Conservation (phyloP, 345 rosid species). For the Diplotaxis tenuifolia region DNA sequence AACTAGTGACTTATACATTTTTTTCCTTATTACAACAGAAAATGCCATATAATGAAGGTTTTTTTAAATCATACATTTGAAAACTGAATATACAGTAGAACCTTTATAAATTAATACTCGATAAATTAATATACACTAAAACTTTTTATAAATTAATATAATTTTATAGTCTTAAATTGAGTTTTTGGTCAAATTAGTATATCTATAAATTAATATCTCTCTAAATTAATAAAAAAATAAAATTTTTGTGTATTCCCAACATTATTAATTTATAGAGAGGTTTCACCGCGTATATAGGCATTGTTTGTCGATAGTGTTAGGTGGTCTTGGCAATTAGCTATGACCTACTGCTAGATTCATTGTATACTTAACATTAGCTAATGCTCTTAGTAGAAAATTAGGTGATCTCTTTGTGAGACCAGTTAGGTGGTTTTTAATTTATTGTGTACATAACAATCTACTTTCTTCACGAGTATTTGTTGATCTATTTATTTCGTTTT, state of each 20-base stretch:
- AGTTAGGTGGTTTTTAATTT: conserved; percentile 1
- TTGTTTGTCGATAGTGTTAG: background rate
- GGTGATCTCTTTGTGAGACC: conserved; percentile 16
- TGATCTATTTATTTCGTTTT: background rate
- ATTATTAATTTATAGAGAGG: no score
- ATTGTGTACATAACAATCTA: background rate
- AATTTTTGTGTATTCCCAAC: no score
- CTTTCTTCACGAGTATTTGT: background rate
- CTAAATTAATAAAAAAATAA: no score
- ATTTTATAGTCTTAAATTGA: no score
- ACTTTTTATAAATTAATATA: no score
- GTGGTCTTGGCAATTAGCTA: background rate
- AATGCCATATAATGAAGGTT: background rate
- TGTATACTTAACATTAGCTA: background rate
- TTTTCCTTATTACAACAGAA: background rate
- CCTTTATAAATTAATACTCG: no score
- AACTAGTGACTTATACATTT: background rate
- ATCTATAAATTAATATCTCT: no score
- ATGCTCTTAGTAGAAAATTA: conserved; percentile 15
- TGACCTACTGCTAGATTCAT: background rate
- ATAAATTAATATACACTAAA: no score
- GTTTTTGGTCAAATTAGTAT: no score
- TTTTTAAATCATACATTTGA: background rate
- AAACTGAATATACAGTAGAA: conserved; percentile 2
- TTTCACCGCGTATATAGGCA: no score